phyloP scores from a whole-genome alignment of 768 basidiomycete genomes.

The Tremella mesenterica region DNA sequence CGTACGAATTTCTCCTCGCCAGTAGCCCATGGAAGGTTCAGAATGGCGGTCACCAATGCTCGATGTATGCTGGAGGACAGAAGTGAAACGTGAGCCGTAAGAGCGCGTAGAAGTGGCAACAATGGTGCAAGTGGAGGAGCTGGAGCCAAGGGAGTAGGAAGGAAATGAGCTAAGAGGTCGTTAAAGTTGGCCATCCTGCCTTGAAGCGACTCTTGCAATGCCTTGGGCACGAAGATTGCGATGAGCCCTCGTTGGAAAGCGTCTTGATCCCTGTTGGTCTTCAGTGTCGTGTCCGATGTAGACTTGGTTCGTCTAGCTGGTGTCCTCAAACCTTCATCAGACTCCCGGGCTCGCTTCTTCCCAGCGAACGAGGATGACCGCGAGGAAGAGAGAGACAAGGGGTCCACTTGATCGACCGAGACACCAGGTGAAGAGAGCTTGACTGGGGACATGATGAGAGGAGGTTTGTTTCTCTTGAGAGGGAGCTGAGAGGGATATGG shows the following conservation, averaged over 20 bases:
- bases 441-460: not conserved
- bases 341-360: constrained; percentile 30
- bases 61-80: constrained; percentile 67
- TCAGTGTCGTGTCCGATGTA: constrained; percentile 24
- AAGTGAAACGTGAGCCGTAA: constrained; percentile 85
- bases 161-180: constrained; percentile 79
- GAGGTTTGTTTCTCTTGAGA: constrained; percentile 1
- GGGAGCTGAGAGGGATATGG: not conserved
- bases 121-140: constrained; percentile 46
- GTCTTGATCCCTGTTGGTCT: constrained; percentile 23
- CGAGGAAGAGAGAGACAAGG: constrained; percentile 11
- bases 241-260: constrained; percentile 44
- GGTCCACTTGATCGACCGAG: constrained; percentile 11
- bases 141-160: constrained; percentile 41
- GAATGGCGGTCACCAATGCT: constrained; percentile 72
- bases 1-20: constrained; percentile 69
- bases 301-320: constrained; percentile 36
- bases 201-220: constrained; percentile 48
- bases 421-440: constrained; percentile 11
- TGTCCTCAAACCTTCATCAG: constrained; percentile 15
- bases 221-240: constrained; percentile 44
- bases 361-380: constrained; percentile 31
- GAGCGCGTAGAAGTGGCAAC: constrained; percentile 58
- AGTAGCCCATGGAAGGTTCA: constrained; percentile 86
- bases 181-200: constrained; percentile 69